A percentile compares a stretch with the other conserved stretches of the same genome.
These are phyloP conservation scores for Saccharomyces pastorianus DNA, from an alignment of 1,139 yeast species.

Conservation along the genomic window DNA sequence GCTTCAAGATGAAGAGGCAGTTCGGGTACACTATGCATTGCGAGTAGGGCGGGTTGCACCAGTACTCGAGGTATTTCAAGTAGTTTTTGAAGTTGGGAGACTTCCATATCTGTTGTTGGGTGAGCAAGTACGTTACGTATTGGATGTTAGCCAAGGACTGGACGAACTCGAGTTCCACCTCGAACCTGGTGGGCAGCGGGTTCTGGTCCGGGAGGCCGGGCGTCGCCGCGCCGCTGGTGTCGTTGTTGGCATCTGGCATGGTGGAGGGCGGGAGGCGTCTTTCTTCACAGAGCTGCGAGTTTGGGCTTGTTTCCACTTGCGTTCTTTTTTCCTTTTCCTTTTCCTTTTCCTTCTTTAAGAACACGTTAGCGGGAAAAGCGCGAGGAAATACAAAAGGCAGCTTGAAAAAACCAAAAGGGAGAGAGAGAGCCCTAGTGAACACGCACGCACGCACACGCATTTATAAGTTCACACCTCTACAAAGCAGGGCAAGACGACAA, in stretches of 20 bases:
- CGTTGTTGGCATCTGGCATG: neutral
- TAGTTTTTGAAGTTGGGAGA: conserved; percentile 45
- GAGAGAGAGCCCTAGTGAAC: too few species aligned
- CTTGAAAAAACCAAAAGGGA: neutral
- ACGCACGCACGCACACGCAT: too few species aligned
- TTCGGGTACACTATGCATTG: conserved; percentile 63
- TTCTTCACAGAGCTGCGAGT: neutral
- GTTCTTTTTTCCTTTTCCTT: too few species aligned
- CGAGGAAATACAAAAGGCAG: neutral
- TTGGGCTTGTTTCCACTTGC: neutral
- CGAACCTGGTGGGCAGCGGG: conserved; percentile 57
- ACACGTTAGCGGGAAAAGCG: neutral
- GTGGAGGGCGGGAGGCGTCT: neutral
- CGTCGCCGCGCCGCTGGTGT: neutral
- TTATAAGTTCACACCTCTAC: too few species aligned
- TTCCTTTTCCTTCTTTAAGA: neutral
- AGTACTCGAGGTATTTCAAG: conserved; percentile 55
- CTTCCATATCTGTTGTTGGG: conserved; percentile 40
- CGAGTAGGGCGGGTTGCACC: conserved; percentile 60
- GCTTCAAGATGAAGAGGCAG: conserved; percentile 52
- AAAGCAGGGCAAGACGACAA: neutral
- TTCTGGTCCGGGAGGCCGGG: neutral
- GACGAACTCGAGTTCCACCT: conserved; percentile 69
- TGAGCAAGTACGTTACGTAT: conserved; percentile 52
- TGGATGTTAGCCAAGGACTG: conserved; percentile 71